Percentiles rank a stretch among this genome's conserved stretches.
Evolutionary conservation across 371 early-diverging fungal species (phyloP).

Genomic region (Rhizopus microsporus): DNA sequence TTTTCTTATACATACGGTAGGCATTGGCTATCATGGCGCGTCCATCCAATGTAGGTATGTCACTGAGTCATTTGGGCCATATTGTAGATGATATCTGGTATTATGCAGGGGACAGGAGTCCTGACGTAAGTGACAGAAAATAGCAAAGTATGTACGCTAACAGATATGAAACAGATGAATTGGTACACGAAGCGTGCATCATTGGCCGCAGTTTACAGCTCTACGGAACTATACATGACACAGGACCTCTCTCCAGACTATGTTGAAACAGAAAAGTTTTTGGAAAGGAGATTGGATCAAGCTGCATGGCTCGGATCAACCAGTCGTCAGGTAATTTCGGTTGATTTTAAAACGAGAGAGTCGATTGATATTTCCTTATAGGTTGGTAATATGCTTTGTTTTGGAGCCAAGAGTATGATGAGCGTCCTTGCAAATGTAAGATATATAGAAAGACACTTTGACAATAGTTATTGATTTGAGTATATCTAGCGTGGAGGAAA

Average conservation of each 20-base stretch:
- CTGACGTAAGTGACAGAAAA: constrained; percentile 60
- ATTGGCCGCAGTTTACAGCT: constrained; percentile 79
- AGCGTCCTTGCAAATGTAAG: constrained; percentile 45
- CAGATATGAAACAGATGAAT: constrained; percentile 62
- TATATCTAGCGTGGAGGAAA: constrained; percentile 19
- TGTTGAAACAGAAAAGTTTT: constrained; percentile 72
- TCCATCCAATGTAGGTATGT: constrained; percentile 70
- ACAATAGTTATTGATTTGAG: not conserved
- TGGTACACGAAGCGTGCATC: constrained; percentile 87
- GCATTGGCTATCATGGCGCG: constrained; percentile 83
- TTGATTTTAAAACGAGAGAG: not conserved
- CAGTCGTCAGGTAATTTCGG: constrained; percentile 41
- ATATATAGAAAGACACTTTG: constrained; percentile 1
- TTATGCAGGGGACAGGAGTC: constrained; percentile 83
- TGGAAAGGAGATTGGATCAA: constrained; percentile 76
- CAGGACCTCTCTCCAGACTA: constrained; percentile 77
- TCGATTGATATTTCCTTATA: constrained; percentile 14
- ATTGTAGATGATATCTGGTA: constrained; percentile 88
- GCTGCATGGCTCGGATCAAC: constrained; percentile 64
- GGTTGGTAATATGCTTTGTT: constrained; percentile 47
- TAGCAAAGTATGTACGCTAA: not conserved
- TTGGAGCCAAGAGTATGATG: constrained; percentile 45
- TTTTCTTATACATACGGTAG: constrained; percentile 25
- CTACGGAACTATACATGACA: constrained; percentile 90
- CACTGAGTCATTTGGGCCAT: constrained; percentile 66